Base-by-base conservation (phyloP, 176 grass and related monocot genomes). In the Aegilops speltoides region DNA sequence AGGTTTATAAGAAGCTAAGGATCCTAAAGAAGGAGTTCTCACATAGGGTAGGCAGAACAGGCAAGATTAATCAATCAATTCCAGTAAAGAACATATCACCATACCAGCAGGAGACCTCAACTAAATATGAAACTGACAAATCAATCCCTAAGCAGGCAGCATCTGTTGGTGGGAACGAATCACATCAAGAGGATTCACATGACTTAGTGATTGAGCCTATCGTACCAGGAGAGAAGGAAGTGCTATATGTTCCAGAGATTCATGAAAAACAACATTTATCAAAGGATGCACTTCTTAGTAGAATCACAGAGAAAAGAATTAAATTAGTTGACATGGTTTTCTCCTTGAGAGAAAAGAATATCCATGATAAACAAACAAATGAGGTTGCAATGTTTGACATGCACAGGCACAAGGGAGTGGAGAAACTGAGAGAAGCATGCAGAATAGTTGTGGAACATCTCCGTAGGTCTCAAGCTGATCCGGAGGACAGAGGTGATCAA, bases 11-110 rank as follows among this genome's bases (percentile, higher is more conserved):
- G 62, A 95, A 89, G 77, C 93, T 98, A 88, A 90, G 59, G 77
- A 86, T 86, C 64, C 69, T 98, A 77, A 98, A 92, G 85, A 92
- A 87, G 72, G 87, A 91, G 46, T 96, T 98, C 83, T 79, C 90
- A 64, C 79, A 45, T 52, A 81, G 87, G 88, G 69, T 80, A 73
- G 73, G 84, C 7, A 79, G 83, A 63, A 68, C 10, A 69, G 73
- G 71, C 72, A 89, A 79, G 40, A 76, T 89, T 36, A 56, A 24
- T 85, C 37, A 46, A 31, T 69, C 48, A 25, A 67, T 48, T 82
- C 43, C 82, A 81, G 68, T 65, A 41, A 77, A 48, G 45, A 71
- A 62, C 6, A 62, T 38, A 81, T 70, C 90, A 45, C 8, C 66
- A 80, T 88, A 69, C 20, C 50, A 82, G 74, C 80, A 60, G 22